Evolutionary conservation across 2,329 filamentous ascomycete species (phyloP), one percentile per base, ranked within the genome.

Genomic region (Chaetomium olivaceum): DNA sequence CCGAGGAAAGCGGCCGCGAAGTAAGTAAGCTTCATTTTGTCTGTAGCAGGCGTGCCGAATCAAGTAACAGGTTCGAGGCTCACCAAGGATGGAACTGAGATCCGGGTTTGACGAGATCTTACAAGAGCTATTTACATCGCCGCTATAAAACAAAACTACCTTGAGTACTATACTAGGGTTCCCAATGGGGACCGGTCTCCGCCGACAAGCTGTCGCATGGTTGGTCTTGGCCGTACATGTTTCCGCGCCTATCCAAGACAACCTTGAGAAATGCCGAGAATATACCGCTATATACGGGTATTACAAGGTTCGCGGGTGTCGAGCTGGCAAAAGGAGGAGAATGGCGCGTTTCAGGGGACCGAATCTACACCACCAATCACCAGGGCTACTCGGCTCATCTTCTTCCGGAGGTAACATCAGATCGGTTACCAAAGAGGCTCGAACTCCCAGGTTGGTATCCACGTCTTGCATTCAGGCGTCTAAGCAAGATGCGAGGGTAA

Each of bases 1-100:
- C 69, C 64, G 12, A 70, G 58, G 31, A 73, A 46, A 19, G 69
- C 11, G 14, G 67, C 64, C 8, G 66, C 48, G 12, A 71, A 51
- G 5, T 36, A 56, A 5, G 65, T 56, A 48, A 69, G 56, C 27
- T 71, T 63, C 66, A 70, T 73, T 8, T 39, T 62, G 39, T 43
- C 39, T 29, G 27, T 2, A 14, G 16, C 39, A n/a, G 7, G 39
- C 16, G 31, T 27, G 8, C 33, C 14, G 21, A 21, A 51, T n/a
- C 36, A 19, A 43, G 14, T 3, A 55, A 19, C 48, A 27, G 12
- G 25, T n/a, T 19, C 4, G 43, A 43, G 31, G 19, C 11, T n/a
- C 9, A 25, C 36, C n/a, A 39, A 23, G 29, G 11, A n/a, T 21
- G 29, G n/a, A 25, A 36, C n/a, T 5, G 14, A n/a, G 25, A 54